A percentile compares a stretch with the other conserved stretches of the same genome.
These are phyloP conservation scores for Hyaloscypha variabilis DNA, from an alignment of 495 filamentous ascomycete genomes.

Conservation along the genomic window DNA sequence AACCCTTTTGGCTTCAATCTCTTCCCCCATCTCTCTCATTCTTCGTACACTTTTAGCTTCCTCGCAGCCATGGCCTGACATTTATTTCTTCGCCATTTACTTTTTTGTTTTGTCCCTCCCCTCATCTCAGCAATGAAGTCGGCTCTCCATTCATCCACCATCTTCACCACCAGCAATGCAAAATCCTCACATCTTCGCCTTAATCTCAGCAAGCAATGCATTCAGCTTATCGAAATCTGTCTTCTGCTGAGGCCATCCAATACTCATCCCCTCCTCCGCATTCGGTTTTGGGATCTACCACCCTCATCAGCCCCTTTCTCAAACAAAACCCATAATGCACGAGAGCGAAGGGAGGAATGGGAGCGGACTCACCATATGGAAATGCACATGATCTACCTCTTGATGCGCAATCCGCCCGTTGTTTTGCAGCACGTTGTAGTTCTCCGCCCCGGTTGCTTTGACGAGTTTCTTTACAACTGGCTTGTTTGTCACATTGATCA, in stretches of 20 bases:
- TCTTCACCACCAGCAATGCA: not conserved
- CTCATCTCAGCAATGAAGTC: too few species aligned
- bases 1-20: not conserved
- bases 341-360: not conserved
- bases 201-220: constrained; percentile 78
- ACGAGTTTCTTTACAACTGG: constrained; percentile 89
- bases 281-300: constrained; percentile 94
- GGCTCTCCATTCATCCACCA: not conserved
- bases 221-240: constrained; percentile 85
- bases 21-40: not conserved
- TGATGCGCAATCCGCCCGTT: constrained; percentile 95
- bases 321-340: too few species aligned
- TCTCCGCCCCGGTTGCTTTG: constrained; percentile 67
- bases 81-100: too few species aligned
- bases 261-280: constrained; percentile 73
- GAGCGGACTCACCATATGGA: constrained; percentile 75
- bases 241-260: constrained; percentile 78
- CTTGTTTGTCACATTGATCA: constrained; percentile 38
- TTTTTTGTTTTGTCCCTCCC: too few species aligned
- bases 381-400: constrained; percentile 91
- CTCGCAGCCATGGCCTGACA: too few species aligned
- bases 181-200: constrained; percentile 74
- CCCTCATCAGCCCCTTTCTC: too few species aligned
- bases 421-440: constrained; percentile 97
- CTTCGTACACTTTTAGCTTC: not conserved